A percentile compares a stretch with the other conserved stretches of the same genome.
These are phyloP conservation scores for Suhomyces chickasaworum DNA, from an alignment of 1,139 yeast species.

Conservation along the genomic window DNA sequence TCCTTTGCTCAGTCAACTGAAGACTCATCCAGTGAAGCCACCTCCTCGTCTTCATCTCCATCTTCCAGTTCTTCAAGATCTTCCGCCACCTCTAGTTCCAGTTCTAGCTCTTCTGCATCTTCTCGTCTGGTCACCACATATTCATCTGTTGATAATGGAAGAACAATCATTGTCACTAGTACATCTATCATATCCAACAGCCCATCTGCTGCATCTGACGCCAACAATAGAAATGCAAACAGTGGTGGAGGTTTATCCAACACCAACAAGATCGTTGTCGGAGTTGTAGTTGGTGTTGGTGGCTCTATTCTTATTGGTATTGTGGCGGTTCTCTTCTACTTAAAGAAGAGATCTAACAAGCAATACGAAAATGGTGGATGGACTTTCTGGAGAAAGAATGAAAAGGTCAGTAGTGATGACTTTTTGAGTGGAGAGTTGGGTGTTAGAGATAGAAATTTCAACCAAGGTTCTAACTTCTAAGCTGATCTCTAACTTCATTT, in stretches of 20 bases:
- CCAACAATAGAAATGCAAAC: slow-evolving; percentile 15
- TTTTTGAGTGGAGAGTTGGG: slow-evolving; percentile 63
- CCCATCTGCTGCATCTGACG: slow-evolving; percentile 31
- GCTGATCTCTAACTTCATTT: too few relatives aligned
- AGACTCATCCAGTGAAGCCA: slow-evolving; percentile 8
- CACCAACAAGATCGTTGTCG: slow-evolving; percentile 50
- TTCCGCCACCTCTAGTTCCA: neutral
- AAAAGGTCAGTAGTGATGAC: slow-evolving; percentile 53
- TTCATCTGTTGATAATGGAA: slow-evolving; percentile 39
- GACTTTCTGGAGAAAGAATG: slow-evolving; percentile 57
- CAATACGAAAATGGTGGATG: slow-evolving; percentile 40
- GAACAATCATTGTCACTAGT: slow-evolving; percentile 41
- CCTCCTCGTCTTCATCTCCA: slow-evolving; percentile 15
- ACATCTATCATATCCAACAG: slow-evolving; percentile 34
- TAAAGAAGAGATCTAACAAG: slow-evolving; percentile 36
- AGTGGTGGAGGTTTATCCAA: slow-evolving; percentile 37
- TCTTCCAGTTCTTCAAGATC: slow-evolving; percentile 1
- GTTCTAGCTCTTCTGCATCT: slow-evolving; percentile 3
- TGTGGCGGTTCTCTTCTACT: slow-evolving; percentile 36
- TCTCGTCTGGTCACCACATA: slow-evolving; percentile 28
- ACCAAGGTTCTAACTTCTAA: slow-evolving; percentile 51
- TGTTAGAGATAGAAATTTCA: slow-evolving; percentile 46
- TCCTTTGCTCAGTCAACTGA: neutral
- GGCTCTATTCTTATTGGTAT: slow-evolving; percentile 46
- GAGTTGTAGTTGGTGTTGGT: slow-evolving; percentile 55